Percentiles rank a stretch among this genome's conserved stretches.
Evolutionary conservation across 2,329 filamentous ascomycete species (phyloP).

Genomic region (Corniculantispora saksenae): DNA sequence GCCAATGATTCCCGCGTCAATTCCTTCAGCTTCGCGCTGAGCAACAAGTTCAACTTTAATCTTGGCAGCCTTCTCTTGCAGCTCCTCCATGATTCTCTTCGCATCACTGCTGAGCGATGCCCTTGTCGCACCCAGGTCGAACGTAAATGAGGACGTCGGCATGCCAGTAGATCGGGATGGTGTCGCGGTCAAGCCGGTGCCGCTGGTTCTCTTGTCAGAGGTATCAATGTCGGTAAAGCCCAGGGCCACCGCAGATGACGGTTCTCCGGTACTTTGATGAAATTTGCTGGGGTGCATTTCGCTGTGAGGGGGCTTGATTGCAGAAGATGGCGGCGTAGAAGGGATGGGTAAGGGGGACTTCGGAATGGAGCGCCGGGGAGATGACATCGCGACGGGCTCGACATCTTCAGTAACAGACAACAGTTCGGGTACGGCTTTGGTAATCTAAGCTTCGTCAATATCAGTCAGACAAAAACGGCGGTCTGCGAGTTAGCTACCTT

Average conservation of each 20-base stretch:
- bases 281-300: conserved; percentile 92
- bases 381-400: conserved; percentile 29
- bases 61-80: conserved; percentile 69
- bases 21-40: conserved; percentile 57
- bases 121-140: conserved; percentile 55
- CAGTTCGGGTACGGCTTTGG: conserved; percentile 37
- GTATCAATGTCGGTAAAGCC: conserved; percentile 77
- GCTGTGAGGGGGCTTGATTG: conserved; percentile 68
- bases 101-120: conserved; percentile 62
- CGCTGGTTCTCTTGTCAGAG: conserved; percentile 46
- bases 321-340: conserved; percentile 64
- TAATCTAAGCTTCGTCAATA: conserved; percentile 24
- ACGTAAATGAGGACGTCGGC: conserved; percentile 66
- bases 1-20: conserved; percentile 36
- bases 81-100: conserved; percentile 62
- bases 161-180: conserved; percentile 59
- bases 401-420: conserved; percentile 47
- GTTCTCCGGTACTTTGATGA: conserved; percentile 72
- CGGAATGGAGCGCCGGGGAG: conserved; percentile 2
- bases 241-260: conserved; percentile 77
- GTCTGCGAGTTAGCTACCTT: conserved; percentile 36
- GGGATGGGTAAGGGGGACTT: conserved; percentile 25
- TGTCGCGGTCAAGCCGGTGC: conserved; percentile 53
- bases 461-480: not conserved
- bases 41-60: conserved; percentile 70